Evolutionary conservation across 2,329 filamentous ascomycete species (phyloP).

Genomic region (Calonectria hawksworthii): DNA sequence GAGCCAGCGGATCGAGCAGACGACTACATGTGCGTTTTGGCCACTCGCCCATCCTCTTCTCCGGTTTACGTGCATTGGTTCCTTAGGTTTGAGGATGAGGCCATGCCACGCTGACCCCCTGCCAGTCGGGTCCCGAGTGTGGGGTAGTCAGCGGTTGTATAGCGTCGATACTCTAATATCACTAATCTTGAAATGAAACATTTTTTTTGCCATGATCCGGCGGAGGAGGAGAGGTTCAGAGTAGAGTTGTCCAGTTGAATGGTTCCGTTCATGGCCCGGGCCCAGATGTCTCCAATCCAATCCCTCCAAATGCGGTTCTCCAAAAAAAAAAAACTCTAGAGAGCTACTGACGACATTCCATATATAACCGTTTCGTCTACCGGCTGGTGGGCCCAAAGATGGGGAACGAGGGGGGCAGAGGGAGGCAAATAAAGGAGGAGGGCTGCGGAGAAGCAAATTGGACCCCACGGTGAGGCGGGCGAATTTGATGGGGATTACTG

Average conservation of each 20-base stretch:
- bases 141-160: constrained; percentile 11
- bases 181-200: constrained; percentile 5
- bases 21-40: constrained; percentile 2
- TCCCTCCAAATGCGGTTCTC: constrained; percentile 41
- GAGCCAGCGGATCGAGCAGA: not conserved
- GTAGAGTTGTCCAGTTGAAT: not conserved
- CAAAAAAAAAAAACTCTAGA: constrained; percentile 18
- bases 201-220: not conserved
- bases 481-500: constrained; percentile 5
- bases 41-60: constrained; percentile 8
- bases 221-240: not conserved
- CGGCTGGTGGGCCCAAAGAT: not conserved
- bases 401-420: not conserved
- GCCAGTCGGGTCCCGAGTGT: not conserved
- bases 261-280: constrained; percentile 8
- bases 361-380: constrained; percentile 21
- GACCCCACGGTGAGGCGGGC: constrained; percentile 2
- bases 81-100: constrained; percentile 21
- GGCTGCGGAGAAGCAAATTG: constrained; percentile 4
- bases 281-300: constrained; percentile 30
- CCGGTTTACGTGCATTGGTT: constrained; percentile 24
- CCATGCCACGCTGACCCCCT: constrained; percentile 7
- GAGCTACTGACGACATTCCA: constrained; percentile 33
- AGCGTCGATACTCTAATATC: constrained; percentile 6
- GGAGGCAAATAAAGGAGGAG: not conserved